Percentiles rank a stretch among this genome's conserved stretches.
Conservation (phyloP, 495 filamentous ascomycete genomes). For the Aspergillus homomorphus region DNA sequence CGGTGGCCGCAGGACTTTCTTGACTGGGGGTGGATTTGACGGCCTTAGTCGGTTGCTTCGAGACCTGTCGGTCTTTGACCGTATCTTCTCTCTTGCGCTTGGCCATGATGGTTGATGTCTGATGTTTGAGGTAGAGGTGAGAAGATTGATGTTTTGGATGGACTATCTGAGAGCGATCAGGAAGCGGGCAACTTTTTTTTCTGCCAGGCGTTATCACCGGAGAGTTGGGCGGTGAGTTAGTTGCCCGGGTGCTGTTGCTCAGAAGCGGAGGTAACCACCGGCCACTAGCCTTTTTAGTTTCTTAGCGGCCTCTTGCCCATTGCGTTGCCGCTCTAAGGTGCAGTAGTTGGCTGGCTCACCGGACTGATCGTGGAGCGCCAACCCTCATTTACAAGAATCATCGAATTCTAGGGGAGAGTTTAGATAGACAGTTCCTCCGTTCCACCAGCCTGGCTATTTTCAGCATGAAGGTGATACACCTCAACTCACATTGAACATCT, state of each 20-base stretch:
- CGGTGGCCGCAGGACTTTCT: slow-evolving; percentile 18
- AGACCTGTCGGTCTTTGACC: slow-evolving; percentile 31
- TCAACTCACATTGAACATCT: too few species aligned
- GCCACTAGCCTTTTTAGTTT: too few species aligned
- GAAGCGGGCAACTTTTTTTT: slow-evolving; percentile 26
- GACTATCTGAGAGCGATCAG: slow-evolving; percentile 11
- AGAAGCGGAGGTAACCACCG: neutral
- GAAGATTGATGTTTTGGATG: slow-evolving; percentile 10
- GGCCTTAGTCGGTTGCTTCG: slow-evolving; percentile 32
- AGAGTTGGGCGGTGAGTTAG: neutral
- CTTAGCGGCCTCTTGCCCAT: too few species aligned
- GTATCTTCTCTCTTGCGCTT: slow-evolving; percentile 69
- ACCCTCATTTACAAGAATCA: too few species aligned
- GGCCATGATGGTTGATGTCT: slow-evolving; percentile 49
- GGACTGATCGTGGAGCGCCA: too few species aligned
- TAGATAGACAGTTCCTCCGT: too few species aligned
- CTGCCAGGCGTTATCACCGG: slow-evolving; percentile 18
- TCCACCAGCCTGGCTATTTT: too few species aligned
- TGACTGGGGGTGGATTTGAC: slow-evolving; percentile 31
- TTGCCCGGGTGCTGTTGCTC: slow-evolving; percentile 7
- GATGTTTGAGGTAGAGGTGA: slow-evolving; percentile 1
- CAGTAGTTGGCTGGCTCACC: too few species aligned
- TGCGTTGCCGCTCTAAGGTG: too few species aligned
- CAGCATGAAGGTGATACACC: too few species aligned
- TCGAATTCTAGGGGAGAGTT: too few species aligned